Percentiles rank a stretch among this genome's conserved stretches.
Conservation (phyloP, 768 basidiomycete genomes). For the Phlebiopsis gigantea region DNA sequence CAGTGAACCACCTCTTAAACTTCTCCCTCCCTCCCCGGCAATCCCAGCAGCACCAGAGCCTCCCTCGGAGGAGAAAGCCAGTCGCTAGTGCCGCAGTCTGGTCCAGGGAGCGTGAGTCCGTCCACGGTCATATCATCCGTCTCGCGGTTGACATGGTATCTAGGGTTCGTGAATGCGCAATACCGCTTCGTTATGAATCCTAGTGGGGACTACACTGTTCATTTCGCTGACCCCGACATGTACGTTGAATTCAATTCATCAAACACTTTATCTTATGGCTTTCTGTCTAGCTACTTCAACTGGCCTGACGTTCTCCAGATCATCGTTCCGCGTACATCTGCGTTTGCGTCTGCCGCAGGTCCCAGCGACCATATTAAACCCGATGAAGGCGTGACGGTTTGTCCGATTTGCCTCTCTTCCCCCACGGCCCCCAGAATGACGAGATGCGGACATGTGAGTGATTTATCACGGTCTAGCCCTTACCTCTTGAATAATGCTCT, state of each 20-base stretch:
- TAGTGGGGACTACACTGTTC: constrained; percentile 84
- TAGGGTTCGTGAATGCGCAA: constrained; percentile 93
- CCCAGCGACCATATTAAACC: constrained; percentile 35
- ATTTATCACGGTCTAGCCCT: constrained; percentile 3
- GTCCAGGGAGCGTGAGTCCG: constrained; percentile 83
- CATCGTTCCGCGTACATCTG: constrained; percentile 80
- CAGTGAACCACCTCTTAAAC: constrained; percentile 84
- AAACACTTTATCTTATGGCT: constrained; percentile 7
- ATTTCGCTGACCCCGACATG: constrained; percentile 98
- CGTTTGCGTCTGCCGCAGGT: constrained; percentile 59
- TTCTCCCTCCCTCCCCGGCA: constrained; percentile 91
- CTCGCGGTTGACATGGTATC: constrained; percentile 2
- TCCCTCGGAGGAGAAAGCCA: constrained; percentile 71
- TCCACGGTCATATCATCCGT: constrained; percentile 7
- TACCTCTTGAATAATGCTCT: constrained; percentile 6
- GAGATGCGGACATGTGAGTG: constrained; percentile 93
- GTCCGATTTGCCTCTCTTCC: constrained; percentile 93
- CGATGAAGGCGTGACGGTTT: constrained; percentile 65
- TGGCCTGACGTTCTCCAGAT: constrained; percentile 96
- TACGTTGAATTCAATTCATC: constrained; percentile 34
- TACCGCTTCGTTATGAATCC: constrained; percentile 96
- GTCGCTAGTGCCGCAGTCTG: constrained; percentile 61
- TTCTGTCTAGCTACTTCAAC: constrained; percentile 71
- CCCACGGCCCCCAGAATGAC: constrained; percentile 91
- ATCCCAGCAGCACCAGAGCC: constrained; percentile 44